Evolutionary conservation across 441 rosid species (phyloP).

Genomic region (Gossypium lobatum): DNA sequence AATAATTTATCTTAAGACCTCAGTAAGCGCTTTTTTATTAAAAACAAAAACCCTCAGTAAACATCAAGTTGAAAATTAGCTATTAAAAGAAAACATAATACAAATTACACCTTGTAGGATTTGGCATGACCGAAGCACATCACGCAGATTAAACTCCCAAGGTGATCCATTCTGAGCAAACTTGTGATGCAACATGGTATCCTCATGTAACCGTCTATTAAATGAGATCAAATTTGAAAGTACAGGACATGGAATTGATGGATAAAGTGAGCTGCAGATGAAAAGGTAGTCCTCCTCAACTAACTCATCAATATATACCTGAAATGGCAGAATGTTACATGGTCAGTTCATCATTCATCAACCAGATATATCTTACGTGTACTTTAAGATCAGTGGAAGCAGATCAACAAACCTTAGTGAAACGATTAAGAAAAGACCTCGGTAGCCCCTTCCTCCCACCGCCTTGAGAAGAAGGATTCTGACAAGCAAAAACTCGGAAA

Average conservation of each 20-base stretch:
- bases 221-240: slow-evolving; percentile 76
- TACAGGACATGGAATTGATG: slow-evolving; percentile 55
- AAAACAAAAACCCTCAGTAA: neutral
- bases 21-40: neutral
- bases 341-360: slow-evolving; percentile 8
- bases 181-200: slow-evolving; percentile 63
- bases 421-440: slow-evolving; percentile 94
- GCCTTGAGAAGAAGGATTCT: slow-evolving; percentile 97
- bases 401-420: slow-evolving; percentile 60
- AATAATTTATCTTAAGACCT: slow-evolving; percentile 9
- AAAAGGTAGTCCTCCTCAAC: slow-evolving; percentile 82
- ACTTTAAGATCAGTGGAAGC: neutral
- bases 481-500: slow-evolving; percentile 95
- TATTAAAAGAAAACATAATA: slow-evolving; percentile 3
- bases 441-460: slow-evolving; percentile 99
- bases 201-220: slow-evolving; percentile 78
- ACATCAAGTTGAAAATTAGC: neutral
- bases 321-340: slow-evolving; percentile 21
- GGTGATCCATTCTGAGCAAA: slow-evolving; percentile 95
- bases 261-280: slow-evolving; percentile 77
- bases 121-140: slow-evolving; percentile 88
- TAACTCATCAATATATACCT: slow-evolving; percentile 94
- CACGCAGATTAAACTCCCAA: slow-evolving; percentile 99
- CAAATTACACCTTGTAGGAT: slow-evolving; percentile 58
- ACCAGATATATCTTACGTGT: slow-evolving; percentile 1